Conservation (phyloP, 2,329 filamentous ascomycete species). For the Fusarium xylarioides region DNA sequence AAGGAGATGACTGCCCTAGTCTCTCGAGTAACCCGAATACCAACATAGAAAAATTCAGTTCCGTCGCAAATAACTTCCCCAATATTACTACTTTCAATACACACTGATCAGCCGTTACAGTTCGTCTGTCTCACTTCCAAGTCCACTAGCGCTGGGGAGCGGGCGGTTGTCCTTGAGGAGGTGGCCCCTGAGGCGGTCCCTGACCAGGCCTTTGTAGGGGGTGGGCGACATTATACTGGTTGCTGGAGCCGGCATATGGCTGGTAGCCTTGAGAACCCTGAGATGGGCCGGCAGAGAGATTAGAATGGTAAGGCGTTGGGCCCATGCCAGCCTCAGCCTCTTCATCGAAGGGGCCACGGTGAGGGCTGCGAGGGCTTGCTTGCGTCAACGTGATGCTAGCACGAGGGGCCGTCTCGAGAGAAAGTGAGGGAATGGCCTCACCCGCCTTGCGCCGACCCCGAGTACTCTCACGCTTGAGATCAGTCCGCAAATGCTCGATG, state of each 20-base stretch:
- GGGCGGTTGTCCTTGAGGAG: constrained; percentile 43
- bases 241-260: constrained; percentile 30
- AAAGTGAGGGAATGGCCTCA: constrained; percentile 52
- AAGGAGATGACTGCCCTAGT: constrained; percentile 15
- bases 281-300: constrained; percentile 36
- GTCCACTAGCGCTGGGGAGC: constrained; percentile 40
- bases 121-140: constrained; percentile 28
- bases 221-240: constrained; percentile 32
- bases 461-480: constrained; percentile 55
- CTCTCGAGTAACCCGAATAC: constrained; percentile 26
- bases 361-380: constrained; percentile 46
- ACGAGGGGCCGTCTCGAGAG: constrained; percentile 40
- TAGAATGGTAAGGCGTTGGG: constrained; percentile 45
- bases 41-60: constrained; percentile 24
- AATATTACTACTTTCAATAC: constrained; percentile 18
- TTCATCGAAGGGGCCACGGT: constrained; percentile 53
- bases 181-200: constrained; percentile 23
- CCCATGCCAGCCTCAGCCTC: constrained; percentile 53
- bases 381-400: constrained; percentile 39
- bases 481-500: constrained; percentile 49
- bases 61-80: constrained; percentile 4
- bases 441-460: constrained; percentile 61
- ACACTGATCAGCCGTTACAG: constrained; percentile 21
- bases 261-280: constrained; percentile 37
- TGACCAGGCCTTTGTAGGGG: constrained; percentile 35